These are phyloP conservation scores for Leishmania braziliensis DNA, from an alignment of 208 protist species.

Conservation along the genomic window DNA sequence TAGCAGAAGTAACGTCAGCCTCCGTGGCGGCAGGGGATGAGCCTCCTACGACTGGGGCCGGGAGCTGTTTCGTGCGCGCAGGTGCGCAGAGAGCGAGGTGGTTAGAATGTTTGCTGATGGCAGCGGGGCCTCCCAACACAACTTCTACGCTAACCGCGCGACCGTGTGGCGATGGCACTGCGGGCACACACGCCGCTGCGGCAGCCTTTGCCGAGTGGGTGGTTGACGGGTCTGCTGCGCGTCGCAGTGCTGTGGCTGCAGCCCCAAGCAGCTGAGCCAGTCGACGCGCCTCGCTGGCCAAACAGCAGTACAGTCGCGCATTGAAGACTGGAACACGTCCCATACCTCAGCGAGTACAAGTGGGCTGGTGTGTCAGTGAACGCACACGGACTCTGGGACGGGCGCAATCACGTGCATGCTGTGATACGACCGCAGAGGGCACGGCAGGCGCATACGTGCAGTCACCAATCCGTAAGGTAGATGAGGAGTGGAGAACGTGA, in stretches of 20 bases:
- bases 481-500: background rate
- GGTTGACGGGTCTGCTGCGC: background rate
- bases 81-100: background rate
- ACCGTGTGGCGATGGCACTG: background rate
- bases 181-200: background rate
- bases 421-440: too few species aligned
- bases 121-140: background rate
- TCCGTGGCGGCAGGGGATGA: background rate
- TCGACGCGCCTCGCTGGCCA: conserved; percentile 13
- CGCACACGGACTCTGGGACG: background rate
- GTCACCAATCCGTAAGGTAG: background rate
- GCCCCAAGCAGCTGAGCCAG: conserved; percentile 3
- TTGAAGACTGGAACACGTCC: background rate
- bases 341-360: background rate
- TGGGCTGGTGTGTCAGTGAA: background rate
- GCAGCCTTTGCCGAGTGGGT: background rate
- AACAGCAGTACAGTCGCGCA: conserved; percentile 16
- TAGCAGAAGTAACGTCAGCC: background rate
- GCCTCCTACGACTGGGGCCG: background rate
- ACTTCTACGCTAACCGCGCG: background rate
- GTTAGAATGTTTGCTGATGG: too few species aligned
- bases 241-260: conserved; percentile 11
- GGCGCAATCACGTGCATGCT: too few species aligned
- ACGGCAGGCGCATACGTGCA: background rate
- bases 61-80: background rate